Percentiles rank a stretch among this genome's conserved stretches.
phyloP scores from a whole-genome alignment of 805 yeast genomes.

The Monosporozyma unispora region DNA sequence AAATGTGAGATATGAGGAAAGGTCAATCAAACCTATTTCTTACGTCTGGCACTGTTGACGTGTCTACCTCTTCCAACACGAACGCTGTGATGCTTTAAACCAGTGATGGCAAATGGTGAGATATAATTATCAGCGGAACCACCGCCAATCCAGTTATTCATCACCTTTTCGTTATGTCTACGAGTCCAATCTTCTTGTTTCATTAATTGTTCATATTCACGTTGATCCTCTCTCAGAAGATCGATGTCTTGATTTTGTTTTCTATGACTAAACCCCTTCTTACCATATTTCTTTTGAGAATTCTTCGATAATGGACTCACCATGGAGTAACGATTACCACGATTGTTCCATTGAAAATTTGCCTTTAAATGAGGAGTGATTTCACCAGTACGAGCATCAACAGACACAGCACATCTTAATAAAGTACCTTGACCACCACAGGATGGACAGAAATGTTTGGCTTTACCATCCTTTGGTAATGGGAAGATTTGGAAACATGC shows the following conservation, averaged over 20 bases:
- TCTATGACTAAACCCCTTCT: conserved; percentile 70
- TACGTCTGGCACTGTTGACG: conserved; percentile 56
- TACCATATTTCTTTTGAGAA: conserved; percentile 62
- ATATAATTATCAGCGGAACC: conserved; percentile 66
- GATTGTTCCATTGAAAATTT: conserved; percentile 86
- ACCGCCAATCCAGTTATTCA: conserved; percentile 91
- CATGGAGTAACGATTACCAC: conserved; percentile 75
- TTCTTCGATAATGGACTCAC: conserved; percentile 84
- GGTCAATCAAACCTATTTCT: conserved; percentile 5
- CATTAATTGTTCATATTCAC: conserved; percentile 80
- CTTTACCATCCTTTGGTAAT: conserved; percentile 62
- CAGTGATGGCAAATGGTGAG: conserved; percentile 74
- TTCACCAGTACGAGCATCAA: conserved; percentile 69
- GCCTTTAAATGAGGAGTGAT: conserved; percentile 81
- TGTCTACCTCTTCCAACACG: conserved; percentile 78
- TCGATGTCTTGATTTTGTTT: conserved; percentile 32
- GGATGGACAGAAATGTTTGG: conserved; percentile 83
- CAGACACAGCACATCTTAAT: conserved; percentile 81
- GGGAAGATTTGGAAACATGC: conserved; percentile 87
- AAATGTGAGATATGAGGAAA: background rate
- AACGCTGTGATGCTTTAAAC: conserved; percentile 56
- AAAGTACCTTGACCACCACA: conserved; percentile 89
- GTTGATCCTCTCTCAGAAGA: conserved; percentile 83
- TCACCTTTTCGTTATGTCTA: conserved; percentile 73
- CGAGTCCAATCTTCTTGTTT: conserved; percentile 84